A percentile compares a stretch with the other conserved stretches of the same genome.
These are phyloP conservation scores for Neofusicoccum cordaticola DNA, from an alignment of 2,329 filamentous ascomycete genomes.

Conservation along the genomic window DNA sequence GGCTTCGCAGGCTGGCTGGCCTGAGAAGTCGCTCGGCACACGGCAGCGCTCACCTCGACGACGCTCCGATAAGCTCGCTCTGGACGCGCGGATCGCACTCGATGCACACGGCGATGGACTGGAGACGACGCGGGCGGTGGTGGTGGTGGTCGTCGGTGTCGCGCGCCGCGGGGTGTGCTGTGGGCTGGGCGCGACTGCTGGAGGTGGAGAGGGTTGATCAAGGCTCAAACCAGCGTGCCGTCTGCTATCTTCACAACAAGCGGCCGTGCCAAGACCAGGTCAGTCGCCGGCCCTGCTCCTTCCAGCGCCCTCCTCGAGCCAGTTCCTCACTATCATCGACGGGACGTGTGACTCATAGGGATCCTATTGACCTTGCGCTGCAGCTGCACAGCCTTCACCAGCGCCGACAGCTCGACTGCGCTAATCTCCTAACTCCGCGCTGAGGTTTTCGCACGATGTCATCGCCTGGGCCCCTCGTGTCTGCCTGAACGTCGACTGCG, in stretches of 20 bases:
- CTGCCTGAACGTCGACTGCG: not conserved
- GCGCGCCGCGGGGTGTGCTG: not conserved
- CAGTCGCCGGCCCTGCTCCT: slow-evolving; percentile 8
- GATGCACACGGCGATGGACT: not conserved
- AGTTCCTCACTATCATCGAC: not conserved
- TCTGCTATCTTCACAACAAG: slow-evolving; percentile 14
- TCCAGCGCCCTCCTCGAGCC: not conserved
- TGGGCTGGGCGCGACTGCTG: not conserved
- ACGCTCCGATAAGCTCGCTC: not conserved
- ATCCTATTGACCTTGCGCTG: not conserved
- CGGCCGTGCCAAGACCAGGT: slow-evolving; percentile 8
- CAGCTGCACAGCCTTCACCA: not conserved
- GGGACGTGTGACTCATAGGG: not conserved
- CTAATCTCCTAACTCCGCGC: slow-evolving; percentile 14
- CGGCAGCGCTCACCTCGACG: slow-evolving; percentile 6
- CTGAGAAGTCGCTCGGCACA: not conserved
- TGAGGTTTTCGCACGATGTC: slow-evolving; percentile 6
- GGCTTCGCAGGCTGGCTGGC: not conserved
- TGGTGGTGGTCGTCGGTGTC: not conserved
- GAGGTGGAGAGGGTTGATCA: not conserved
- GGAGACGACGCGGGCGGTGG: not conserved
- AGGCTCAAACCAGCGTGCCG: not conserved
- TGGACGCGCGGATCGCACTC: not conserved
- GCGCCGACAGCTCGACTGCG: not conserved
- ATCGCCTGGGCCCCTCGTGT: not conserved